A percentile compares a stretch with the other conserved stretches of the same genome.
phyloP scores from a whole-genome alignment of 345 rosid species.

The Lumnitzera littorea region DNA sequence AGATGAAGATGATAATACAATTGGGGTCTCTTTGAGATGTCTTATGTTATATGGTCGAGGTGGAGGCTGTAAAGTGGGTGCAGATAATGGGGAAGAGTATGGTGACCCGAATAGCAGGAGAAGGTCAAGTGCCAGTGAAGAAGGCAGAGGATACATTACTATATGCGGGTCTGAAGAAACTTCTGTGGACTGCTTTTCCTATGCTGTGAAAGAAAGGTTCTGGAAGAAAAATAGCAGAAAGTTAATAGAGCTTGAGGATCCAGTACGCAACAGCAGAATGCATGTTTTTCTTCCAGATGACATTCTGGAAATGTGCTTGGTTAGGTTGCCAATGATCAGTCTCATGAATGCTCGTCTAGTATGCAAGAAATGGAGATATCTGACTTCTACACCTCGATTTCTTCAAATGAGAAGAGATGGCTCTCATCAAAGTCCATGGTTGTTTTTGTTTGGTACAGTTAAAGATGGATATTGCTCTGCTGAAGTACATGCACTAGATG shows the following conservation, averaged over 20 bases:
- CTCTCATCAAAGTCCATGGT: slow-evolving; percentile 68
- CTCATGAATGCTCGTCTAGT: slow-evolving; percentile 88
- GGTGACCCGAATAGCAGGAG: slow-evolving; percentile 71
- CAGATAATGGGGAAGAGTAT: slow-evolving; percentile 69
- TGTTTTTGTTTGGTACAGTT: slow-evolving; percentile 79
- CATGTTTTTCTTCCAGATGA: slow-evolving; percentile 81
- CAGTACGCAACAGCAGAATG: slow-evolving; percentile 26
- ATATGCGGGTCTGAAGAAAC: slow-evolving; percentile 68
- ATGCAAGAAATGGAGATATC: slow-evolving; percentile 85
- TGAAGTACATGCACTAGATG: slow-evolving; percentile 73
- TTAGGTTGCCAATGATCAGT: slow-evolving; percentile 76
- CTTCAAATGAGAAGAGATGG: slow-evolving; percentile 70
- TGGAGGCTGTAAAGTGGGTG: slow-evolving; percentile 95
- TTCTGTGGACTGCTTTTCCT: slow-evolving; percentile 77
- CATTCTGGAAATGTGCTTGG: slow-evolving; percentile 82
- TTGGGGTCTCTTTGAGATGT: slow-evolving; percentile 57
- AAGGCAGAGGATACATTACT: slow-evolving; percentile 48
- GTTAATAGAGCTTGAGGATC: slow-evolving; percentile 12
- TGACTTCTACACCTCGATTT: slow-evolving; percentile 66
- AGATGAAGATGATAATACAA: slow-evolving; percentile 45
- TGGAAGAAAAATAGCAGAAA: slow-evolving; percentile 67
- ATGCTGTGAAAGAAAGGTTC: slow-evolving; percentile 76
- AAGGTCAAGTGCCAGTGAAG: slow-evolving; percentile 78
- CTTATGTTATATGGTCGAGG: slow-evolving; percentile 66
- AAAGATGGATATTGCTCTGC: slow-evolving; percentile 80